Conservation (phyloP, 176 grass and related monocot species). For the Eremochloa ophiuroides region DNA sequence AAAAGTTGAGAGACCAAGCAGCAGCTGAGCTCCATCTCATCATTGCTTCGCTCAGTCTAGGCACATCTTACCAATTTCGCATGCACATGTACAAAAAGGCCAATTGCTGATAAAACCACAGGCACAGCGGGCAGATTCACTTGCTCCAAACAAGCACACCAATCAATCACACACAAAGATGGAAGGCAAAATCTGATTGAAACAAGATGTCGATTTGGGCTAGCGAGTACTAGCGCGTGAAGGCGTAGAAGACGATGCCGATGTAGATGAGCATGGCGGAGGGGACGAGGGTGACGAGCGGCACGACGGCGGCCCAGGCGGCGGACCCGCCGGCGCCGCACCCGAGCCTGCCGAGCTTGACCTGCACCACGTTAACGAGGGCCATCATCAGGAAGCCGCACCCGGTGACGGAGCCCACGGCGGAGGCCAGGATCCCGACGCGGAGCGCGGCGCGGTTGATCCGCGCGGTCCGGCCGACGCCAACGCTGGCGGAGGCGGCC, state of each 20-base stretch:
- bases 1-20: not conserved
- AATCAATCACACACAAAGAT: not conserved
- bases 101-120: not conserved
- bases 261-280: constrained; percentile 75
- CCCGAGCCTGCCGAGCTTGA: constrained; percentile 67
- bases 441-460: constrained; percentile 70
- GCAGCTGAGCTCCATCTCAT: not conserved
- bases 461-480: constrained; percentile 15
- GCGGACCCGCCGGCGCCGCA: constrained; percentile 57
- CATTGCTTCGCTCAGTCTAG: not conserved
- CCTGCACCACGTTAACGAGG: constrained; percentile 82
- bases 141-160: not conserved
- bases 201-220: no score
- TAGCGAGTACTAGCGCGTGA: constrained; percentile 30
- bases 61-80: not conserved
- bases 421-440: constrained; percentile 61
- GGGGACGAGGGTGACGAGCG: constrained; percentile 71
- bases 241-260: constrained; percentile 69
- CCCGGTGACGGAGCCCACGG: constrained; percentile 56
- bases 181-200: not conserved
- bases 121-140: not conserved
- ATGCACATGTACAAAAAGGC: not conserved
- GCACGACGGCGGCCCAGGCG: constrained; percentile 50
- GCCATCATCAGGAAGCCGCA: constrained; percentile 87
- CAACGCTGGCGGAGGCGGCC: not conserved